Percentiles rank a stretch among this genome's conserved stretches.
Evolutionary conservation across 441 rosid genomes (phyloP).

Genomic region (Aquilaria agallochum): DNA sequence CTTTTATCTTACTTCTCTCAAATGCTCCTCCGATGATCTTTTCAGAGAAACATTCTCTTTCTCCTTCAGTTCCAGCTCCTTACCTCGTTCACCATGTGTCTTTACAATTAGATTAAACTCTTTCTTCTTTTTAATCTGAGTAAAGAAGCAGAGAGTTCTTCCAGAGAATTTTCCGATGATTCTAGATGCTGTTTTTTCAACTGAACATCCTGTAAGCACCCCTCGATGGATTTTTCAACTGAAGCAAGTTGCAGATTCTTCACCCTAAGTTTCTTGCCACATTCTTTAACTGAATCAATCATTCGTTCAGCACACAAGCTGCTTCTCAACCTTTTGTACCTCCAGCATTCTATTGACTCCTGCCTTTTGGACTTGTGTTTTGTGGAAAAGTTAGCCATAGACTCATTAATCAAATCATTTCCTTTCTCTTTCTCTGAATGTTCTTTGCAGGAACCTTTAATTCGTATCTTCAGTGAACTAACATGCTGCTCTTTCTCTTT

Average conservation of each 20-base stretch:
- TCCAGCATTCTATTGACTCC: slow-evolving; percentile 6
- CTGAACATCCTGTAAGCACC: slow-evolving; percentile 19
- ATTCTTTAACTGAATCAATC: slow-evolving; percentile 16
- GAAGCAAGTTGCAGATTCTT: slow-evolving; percentile 26
- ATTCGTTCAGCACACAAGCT: slow-evolving; percentile 18
- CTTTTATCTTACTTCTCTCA: no score
- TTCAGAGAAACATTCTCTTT: background rate
- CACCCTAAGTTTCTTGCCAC: slow-evolving; percentile 21
- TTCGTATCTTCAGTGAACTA: background rate
- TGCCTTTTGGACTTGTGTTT: slow-evolving; percentile 11
- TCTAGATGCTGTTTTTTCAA: slow-evolving; percentile 22
- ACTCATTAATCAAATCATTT: background rate
- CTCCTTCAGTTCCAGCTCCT: background rate
- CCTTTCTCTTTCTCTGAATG: background rate
- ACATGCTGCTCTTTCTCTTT: background rate
- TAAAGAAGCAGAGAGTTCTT: slow-evolving; percentile 13
- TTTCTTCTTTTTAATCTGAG: slow-evolving; percentile 18
- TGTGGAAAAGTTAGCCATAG: background rate
- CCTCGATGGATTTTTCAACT: slow-evolving; percentile 15
- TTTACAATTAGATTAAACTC: slow-evolving; percentile 21
- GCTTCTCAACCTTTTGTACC: slow-evolving; percentile 1
- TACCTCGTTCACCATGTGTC: slow-evolving; percentile 15
- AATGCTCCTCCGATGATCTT: no score
- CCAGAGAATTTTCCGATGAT: slow-evolving; percentile 25
- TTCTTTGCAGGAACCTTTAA: slow-evolving; percentile 4